A percentile compares a stretch with the other conserved stretches of the same genome.
phyloP scores from a whole-genome alignment of 345 rosid species.

The Eucalyptus regnans region DNA sequence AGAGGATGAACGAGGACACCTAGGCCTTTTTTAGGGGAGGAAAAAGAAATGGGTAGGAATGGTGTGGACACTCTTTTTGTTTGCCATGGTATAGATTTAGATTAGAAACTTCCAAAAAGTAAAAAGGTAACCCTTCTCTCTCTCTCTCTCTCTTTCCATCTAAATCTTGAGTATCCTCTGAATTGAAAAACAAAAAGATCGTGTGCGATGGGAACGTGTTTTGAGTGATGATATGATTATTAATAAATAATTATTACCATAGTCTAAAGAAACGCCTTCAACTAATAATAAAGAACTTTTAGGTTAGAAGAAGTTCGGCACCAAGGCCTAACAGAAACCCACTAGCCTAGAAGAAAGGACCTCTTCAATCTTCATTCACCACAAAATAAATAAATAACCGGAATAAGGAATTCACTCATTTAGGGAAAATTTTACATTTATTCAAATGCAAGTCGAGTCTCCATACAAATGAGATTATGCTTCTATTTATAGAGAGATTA shows the following conservation, averaged over 20 bases:
- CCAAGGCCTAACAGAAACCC: fast-evolving
- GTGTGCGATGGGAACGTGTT: not conserved
- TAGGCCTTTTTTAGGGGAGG: not conserved
- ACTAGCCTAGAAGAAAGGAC: not conserved
- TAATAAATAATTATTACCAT: not conserved
- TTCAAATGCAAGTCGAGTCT: not conserved
- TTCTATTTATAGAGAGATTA: not conserved
- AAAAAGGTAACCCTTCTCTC: not conserved
- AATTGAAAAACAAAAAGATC: not conserved
- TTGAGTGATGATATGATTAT: not conserved
- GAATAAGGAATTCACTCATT: not conserved
- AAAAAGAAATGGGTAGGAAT: not conserved
- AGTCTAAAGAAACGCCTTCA: not conserved
- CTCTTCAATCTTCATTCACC: not conserved
- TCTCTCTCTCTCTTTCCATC: not conserved
- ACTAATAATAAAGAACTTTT: not conserved
- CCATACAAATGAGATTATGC: not conserved
- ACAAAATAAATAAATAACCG: not conserved
- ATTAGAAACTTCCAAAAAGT: not conserved
- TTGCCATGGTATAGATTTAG: not conserved
- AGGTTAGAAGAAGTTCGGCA: not conserved
- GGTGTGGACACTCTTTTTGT: not conserved
- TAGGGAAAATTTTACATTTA: not conserved
- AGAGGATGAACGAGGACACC: not conserved
- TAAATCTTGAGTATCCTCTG: not conserved